Evolutionary conservation across 768 basidiomycete genomes (phyloP).

Genomic region (Leccinum broughii): DNA sequence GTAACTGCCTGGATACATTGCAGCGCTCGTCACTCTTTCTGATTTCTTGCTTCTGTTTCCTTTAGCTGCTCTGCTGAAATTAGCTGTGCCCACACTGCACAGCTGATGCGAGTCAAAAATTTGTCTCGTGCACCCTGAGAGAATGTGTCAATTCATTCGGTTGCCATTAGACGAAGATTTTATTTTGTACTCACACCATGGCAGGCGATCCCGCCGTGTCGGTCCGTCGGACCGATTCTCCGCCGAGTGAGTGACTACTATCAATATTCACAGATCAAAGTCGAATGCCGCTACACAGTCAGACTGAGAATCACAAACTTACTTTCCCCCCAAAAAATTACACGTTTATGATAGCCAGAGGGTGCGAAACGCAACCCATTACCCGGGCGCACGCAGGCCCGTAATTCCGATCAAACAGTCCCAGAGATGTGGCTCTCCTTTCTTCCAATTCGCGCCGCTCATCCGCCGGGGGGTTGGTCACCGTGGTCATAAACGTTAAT

Average conservation of each 20-base stretch:
- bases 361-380: background rate
- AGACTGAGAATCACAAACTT: background rate
- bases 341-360: background rate
- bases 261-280: background rate
- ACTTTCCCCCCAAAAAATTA: background rate
- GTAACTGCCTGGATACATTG: background rate
- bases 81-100: too few species aligned
- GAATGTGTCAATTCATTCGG: background rate
- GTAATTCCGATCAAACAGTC: background rate
- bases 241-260: background rate
- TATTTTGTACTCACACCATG: background rate
- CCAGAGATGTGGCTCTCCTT: background rate
- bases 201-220: background rate
- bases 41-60: background rate
- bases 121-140: background rate
- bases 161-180: background rate
- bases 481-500: background rate
- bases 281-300: background rate
- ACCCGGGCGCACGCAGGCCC: background rate
- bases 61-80: background rate
- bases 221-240: slow-evolving; percentile 2
- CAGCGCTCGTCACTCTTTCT: background rate
- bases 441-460: background rate
- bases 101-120: background rate
- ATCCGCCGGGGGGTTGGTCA: background rate